Conservation (phyloP, 305 asterid species). For the Solanum hybrid region DNA sequence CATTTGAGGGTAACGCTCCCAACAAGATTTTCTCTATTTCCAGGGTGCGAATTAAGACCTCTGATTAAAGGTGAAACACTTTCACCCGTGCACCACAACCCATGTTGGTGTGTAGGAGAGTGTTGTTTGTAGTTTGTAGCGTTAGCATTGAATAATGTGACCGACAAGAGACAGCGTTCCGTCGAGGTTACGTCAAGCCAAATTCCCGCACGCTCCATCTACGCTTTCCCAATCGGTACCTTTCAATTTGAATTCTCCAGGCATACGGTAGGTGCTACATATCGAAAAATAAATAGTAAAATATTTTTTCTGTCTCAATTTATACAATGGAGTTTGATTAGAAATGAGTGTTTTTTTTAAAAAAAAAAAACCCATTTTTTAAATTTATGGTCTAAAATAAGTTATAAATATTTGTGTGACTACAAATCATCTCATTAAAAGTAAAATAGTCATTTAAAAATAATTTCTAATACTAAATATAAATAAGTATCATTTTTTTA, state of each 20-base stretch:
- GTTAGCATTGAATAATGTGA: neutral
- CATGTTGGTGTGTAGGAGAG: neutral
- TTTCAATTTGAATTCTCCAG: neutral
- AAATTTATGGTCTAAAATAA: no score
- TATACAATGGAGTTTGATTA: neutral
- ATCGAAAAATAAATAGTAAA: neutral
- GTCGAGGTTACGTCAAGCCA: constrained; percentile 7
- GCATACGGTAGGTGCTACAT: neutral
- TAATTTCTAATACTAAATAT: neutral
- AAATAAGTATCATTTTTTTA: no score
- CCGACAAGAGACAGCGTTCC: constrained; percentile 12
- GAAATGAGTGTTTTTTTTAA: no score
- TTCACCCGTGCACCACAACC: accelerated
- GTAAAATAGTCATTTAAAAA: no score
- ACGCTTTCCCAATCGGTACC: neutral
- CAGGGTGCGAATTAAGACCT: accelerated
- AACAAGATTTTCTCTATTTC: no score
- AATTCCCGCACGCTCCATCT: constrained; percentile 10
- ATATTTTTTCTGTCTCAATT: no score
- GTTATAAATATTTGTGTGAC: neutral
- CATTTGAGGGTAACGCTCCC: neutral
- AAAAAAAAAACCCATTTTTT: no score
- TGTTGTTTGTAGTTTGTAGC: neutral
- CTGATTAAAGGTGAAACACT: accelerated
- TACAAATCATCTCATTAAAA: no score